Evolutionary conservation across 2,329 filamentous ascomycete genomes (phyloP), one percentile per base, ranked within the genome.

Genomic region (Phyllosticta citrichinensis): DNA sequence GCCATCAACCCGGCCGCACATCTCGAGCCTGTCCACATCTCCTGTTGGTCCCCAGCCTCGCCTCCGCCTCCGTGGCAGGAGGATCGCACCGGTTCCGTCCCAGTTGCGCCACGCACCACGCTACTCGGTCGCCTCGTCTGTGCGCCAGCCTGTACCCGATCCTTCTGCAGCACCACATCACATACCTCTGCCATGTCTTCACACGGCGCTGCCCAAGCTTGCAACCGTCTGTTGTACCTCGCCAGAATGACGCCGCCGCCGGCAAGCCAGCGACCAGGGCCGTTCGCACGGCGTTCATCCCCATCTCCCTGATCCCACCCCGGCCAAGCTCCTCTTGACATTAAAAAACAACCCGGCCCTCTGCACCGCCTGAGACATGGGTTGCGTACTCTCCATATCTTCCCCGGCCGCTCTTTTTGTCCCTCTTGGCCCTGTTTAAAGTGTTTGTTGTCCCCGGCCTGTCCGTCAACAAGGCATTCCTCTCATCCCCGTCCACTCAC

Each of bases 181-280:
- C 40, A 47, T 47, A 47, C 40, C 40, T 17, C 40, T 47, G 40
- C 14, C 40, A 47, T 47, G 40, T 47, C 40, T 47, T 47, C 40
- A 47, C 40, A 47, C 40, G 40, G 40, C 40, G 40, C 40, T 47
- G 40, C 14, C 40, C 40, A 14, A n/a, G 40, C 40, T 17, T n/a
- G 40, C 40, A 47, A 47, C 40, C 40, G 40, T n/a, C 40, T 47
- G 40, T 19, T 56, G 59, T 57, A 47, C 54, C 59, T 57, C 55
- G 59, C 52, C 50, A 61, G 33, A 56, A 61, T 61, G 54, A 61
- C 40, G 52, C 59, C 59, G 50, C 59, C 53, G 58, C 53, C 19
- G 58, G n/a, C 33, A 60, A 47, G 40, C 40, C 40, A 47, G 40
- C 40, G 6, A 47, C 40, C 40, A 47, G 17, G 35, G 12, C 11